Percentiles rank a stretch among this genome's conserved stretches.
These are phyloP conservation scores for Mrakia frigida DNA, from an alignment of 768 basidiomycete species.

Conservation along the genomic window DNA sequence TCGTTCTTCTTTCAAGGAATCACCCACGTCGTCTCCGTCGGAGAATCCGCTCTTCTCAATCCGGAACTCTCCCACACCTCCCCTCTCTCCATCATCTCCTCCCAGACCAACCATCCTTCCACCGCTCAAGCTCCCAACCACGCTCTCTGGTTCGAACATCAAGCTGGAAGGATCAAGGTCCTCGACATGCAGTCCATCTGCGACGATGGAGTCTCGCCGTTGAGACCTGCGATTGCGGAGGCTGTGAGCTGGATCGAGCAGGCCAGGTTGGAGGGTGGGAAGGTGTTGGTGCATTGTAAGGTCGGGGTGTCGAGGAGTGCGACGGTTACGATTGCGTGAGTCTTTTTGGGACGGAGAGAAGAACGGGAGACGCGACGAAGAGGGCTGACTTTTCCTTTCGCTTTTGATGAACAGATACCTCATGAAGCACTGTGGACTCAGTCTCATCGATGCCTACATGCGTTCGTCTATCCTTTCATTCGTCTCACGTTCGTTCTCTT, in stretches of 20 bases:
- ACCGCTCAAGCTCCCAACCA: slow-evolving; percentile 10
- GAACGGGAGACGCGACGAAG: neutral
- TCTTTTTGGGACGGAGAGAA: slow-evolving; percentile 31
- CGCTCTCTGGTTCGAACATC: slow-evolving; percentile 29
- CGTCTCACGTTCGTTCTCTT: neutral
- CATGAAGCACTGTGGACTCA: slow-evolving; percentile 81
- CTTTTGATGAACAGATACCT: slow-evolving; percentile 58
- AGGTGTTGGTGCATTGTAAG: slow-evolving; percentile 91
- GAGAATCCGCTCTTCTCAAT: slow-evolving; percentile 85
- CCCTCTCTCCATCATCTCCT: neutral
- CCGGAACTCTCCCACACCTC: slow-evolving; percentile 44
- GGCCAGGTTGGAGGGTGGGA: slow-evolving; percentile 74
- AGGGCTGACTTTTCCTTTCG: neutral
- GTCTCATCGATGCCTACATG: slow-evolving; percentile 81
- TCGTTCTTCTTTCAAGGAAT: slow-evolving; percentile 54
- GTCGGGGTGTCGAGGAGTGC: slow-evolving; percentile 97
- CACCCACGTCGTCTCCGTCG: slow-evolving; percentile 94
- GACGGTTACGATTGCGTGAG: slow-evolving; percentile 69
- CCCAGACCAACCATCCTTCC: too few relatives aligned
- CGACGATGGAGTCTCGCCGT: slow-evolving; percentile 93
- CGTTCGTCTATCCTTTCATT: slow-evolving; percentile 7
- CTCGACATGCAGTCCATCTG: slow-evolving; percentile 54
- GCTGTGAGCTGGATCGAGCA: slow-evolving; percentile 92
- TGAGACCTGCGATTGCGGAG: slow-evolving; percentile 78
- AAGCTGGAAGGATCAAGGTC: slow-evolving; percentile 30